Conservation (phyloP, 768 basidiomycete species). For the Lyophyllum atratum region DNA sequence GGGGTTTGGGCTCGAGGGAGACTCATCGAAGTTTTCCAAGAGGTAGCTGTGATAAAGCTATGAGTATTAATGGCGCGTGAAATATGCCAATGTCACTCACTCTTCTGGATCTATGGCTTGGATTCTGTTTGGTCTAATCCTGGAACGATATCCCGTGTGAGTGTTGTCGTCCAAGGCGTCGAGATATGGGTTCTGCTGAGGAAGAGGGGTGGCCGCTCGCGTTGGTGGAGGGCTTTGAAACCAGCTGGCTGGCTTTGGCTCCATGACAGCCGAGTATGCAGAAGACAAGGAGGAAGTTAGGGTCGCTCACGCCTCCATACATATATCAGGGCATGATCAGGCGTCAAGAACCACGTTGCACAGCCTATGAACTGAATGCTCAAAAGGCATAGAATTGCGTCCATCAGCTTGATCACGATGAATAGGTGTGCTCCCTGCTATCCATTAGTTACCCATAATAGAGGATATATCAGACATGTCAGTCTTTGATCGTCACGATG, state of each 20-base stretch:
- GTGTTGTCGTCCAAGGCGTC: not conserved
- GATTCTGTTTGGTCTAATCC: constrained; percentile 6
- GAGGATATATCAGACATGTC: too few relatives aligned
- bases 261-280: not conserved
- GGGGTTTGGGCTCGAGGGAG: not conserved
- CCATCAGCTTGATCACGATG: not conserved
- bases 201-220: constrained; percentile 11
- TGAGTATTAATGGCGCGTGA: not conserved
- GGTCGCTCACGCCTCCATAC: not conserved
- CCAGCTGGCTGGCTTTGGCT: not conserved
- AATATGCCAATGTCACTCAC: constrained; percentile 1
- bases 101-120: constrained; percentile 6
- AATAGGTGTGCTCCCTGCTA: too few relatives aligned
- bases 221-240: constrained; percentile 11
- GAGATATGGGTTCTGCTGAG: constrained; percentile 6
- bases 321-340: not conserved
- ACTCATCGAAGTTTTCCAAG: not conserved
- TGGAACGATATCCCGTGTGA: constrained; percentile 1
- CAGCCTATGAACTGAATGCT: not conserved
- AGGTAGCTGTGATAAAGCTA: not conserved
- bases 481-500: too few relatives aligned
- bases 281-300: not conserved
- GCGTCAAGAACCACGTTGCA: not conserved
- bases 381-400: not conserved
- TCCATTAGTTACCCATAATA: too few relatives aligned